Base-by-base conservation (phyloP, 2,329 filamentous ascomycete genomes). In the Fusarium protoensiforme region DNA sequence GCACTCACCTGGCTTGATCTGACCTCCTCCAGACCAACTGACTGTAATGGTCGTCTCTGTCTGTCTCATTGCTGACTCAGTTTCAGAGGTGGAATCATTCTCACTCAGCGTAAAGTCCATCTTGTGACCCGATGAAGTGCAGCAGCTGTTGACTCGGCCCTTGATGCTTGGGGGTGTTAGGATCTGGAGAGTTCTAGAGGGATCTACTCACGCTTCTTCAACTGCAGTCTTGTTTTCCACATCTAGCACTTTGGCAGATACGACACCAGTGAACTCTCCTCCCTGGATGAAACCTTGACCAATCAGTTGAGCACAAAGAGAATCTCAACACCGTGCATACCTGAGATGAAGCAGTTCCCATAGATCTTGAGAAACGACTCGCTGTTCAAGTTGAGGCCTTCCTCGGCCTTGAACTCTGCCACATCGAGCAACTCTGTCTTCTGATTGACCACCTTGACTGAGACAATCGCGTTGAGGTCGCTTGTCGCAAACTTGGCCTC, bases 311-410 rank as follows among this genome's bases (percentile, higher is more conserved):
- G 27, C 8, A 22, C 16, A 10, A 27, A n/a, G 24, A 48, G 13
- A 16, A 46, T 43, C 20, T 33, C 13, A 18, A 5, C 1, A 20
- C 38, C 18, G 13, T 13, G 3, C 53, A 38, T 64, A 59, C 61
- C 67, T 5, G 67, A 69, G 36, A 67, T 67, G 22, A 63, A 67
- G 24, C 54, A 38, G 27, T 69, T 56, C 2, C 71, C 72, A 22
- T 46, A 74, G 0, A 41, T 29, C 0, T 62, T 35, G 4, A 27
- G 36, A 24, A 74, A 72, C 1, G 8, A 36, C 1, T 27, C 16
- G 3, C 56, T 41, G 1, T 48, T 57, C 13, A 41, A 8, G 2
- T 59, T 27, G 1, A n/a, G 18, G 0, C 18, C 22, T 8, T 62
- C 8, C 0, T 63, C 41, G 6, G 24, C 18, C n/a, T 56, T 39